Conservation (phyloP, 208 protist genomes). For the Leishmania turanica region DNA sequence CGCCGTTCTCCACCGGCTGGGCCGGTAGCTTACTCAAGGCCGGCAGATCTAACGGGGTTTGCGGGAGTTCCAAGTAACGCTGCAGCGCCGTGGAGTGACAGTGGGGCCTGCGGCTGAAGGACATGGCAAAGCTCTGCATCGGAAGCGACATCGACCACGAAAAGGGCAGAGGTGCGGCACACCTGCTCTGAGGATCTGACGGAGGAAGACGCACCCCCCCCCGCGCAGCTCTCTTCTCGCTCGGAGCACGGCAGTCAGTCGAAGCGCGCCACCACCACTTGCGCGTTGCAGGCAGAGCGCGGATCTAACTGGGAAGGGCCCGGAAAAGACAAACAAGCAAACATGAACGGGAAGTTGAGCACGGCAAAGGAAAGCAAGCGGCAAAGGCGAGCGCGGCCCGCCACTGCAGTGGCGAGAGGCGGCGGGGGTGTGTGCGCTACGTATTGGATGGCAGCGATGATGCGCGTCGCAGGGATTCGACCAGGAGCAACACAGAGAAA, state of each 20-base stretch:
- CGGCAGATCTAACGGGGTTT: constrained; percentile 52
- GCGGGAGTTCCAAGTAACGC: constrained; percentile 51
- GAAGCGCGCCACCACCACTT: not conserved
- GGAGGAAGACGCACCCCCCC: not conserved
- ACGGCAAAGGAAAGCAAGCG: not conserved
- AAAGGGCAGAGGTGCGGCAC: not conserved
- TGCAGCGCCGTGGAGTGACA: constrained; percentile 20
- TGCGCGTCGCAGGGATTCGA: not conserved
- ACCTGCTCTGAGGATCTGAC: not conserved
- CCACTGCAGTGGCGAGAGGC: not conserved
- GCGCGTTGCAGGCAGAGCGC: not conserved
- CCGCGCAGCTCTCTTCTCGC: too few species aligned
- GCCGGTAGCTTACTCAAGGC: constrained; percentile 34
- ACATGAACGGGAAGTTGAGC: not conserved
- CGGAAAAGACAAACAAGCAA: not conserved
- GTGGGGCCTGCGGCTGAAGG: not conserved
- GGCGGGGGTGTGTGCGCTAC: not conserved
- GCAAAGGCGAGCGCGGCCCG: not conserved
- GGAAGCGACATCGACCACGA: not conserved
- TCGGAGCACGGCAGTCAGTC: not conserved
- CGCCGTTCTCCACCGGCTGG: constrained; percentile 17
- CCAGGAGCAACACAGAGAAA: not conserved
- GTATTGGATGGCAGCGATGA: not conserved
- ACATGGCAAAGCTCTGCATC: not conserved
- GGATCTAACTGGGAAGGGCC: not conserved